Evolutionary conservation across 768 basidiomycete genomes (phyloP).

Genomic region (Termitomyces sp.): DNA sequence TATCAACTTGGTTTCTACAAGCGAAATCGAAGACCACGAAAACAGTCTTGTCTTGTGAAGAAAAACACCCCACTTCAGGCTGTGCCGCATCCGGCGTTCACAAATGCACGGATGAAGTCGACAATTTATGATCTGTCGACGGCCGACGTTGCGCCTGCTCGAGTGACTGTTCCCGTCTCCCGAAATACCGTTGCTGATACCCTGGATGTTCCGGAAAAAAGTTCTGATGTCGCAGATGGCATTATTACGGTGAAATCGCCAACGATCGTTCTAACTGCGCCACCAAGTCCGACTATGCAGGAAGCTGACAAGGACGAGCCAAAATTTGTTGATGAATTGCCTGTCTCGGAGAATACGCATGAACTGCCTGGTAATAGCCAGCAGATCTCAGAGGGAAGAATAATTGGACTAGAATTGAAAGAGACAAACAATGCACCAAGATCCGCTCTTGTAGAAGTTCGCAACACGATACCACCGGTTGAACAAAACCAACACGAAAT

Average conservation of each 20-base stretch:
- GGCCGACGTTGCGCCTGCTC: slow-evolving; percentile 7
- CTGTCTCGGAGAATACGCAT: not conserved
- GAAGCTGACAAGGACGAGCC: not conserved
- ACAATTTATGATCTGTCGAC: slow-evolving; percentile 19
- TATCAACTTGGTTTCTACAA: slow-evolving; percentile 15
- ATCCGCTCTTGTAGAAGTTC: slow-evolving; percentile 3
- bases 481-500: not conserved
- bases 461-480: not conserved
- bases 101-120: slow-evolving; percentile 11
- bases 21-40: not conserved
- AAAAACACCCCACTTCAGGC: slow-evolving; percentile 5
- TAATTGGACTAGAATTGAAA: not conserved
- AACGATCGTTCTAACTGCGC: slow-evolving; percentile 17
- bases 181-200: not conserved
- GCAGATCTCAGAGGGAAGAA: not conserved
- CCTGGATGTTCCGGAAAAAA: not conserved
- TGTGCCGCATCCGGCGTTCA: slow-evolving; percentile 3
- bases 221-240: not conserved
- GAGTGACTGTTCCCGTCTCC: not conserved
- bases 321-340: not conserved
- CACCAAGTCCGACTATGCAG: slow-evolving; percentile 3
- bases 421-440: not conserved
- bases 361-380: not conserved
- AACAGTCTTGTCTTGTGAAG: slow-evolving; percentile 6
- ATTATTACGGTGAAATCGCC: slow-evolving; percentile 5